phyloP scores from a whole-genome alignment of 2,329 filamentous ascomycete species.

The Talaromyces sp. region DNA sequence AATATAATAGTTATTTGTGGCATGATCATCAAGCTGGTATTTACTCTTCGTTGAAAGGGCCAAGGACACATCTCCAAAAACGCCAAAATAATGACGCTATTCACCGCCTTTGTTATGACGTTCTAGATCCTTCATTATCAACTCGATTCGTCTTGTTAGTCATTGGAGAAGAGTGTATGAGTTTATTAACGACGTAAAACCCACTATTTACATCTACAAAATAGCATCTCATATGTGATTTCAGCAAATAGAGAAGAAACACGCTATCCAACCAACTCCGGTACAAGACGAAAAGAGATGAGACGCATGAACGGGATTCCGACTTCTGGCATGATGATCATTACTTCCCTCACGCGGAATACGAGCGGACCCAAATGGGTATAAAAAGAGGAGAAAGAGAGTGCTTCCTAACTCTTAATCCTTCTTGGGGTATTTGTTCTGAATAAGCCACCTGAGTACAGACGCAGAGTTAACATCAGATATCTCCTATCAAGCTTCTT shows the following conservation, averaged over 20 bases:
- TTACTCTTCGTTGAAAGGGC: conserved; percentile 5
- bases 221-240: conserved; percentile 12
- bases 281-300: conserved; percentile 5
- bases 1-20: neutral
- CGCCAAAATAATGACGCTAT: conserved; percentile 25
- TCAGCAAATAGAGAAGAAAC: conserved; percentile 20
- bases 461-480: neutral
- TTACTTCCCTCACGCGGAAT: neutral
- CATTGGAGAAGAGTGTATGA: neutral
- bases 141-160: neutral
- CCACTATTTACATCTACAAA: conserved; percentile 14
- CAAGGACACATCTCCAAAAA: conserved; percentile 32
- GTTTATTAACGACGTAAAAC: neutral
- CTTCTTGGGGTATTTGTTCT: conserved; percentile 48
- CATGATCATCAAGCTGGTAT: neutral
- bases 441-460: conserved; percentile 43
- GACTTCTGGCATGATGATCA: neutral
- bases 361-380: too few species aligned
- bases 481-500: neutral
- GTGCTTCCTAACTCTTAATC: neutral
- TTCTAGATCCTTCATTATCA: neutral
- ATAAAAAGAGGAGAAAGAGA: neutral
- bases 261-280: conserved; percentile 22
- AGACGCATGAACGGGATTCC: conserved; percentile 10
- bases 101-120: conserved; percentile 30